Conservation (phyloP, 805 yeast species). For the Metschnikowia peoriensis region DNA sequence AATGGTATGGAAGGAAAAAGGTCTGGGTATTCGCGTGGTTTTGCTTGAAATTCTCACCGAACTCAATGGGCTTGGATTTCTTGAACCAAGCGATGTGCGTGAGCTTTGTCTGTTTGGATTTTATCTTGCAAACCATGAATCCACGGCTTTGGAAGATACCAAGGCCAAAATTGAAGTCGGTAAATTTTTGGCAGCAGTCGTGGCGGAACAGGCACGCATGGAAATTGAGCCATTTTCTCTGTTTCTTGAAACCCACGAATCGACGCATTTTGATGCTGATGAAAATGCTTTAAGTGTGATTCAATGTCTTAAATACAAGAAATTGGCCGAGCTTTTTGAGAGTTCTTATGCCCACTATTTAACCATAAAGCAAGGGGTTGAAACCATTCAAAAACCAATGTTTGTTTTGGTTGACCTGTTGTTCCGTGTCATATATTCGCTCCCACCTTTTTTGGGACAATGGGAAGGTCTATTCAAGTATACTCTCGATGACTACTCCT, state of each 20-base stretch:
- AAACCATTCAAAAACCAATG: not conserved
- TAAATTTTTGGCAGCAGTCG: slow-evolving; percentile 49
- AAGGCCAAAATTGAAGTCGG: slow-evolving; percentile 49
- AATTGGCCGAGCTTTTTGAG: slow-evolving; percentile 16
- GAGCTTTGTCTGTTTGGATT: slow-evolving; percentile 22
- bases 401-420: slow-evolving; percentile 15
- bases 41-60: slow-evolving; percentile 54
- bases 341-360: slow-evolving; percentile 12
- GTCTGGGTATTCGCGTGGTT: slow-evolving; percentile 50
- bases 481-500: slow-evolving; percentile 44
- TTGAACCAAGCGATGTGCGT: slow-evolving; percentile 55
- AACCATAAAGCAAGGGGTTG: not conserved
- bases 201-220: slow-evolving; percentile 37
- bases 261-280: slow-evolving; percentile 24
- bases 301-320: slow-evolving; percentile 23
- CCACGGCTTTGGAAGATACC: slow-evolving; percentile 8
- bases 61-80: slow-evolving; percentile 56
- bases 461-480: slow-evolving; percentile 43
- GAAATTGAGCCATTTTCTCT: slow-evolving; percentile 33
- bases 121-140: slow-evolving; percentile 10
- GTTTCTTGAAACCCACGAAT: slow-evolving; percentile 28
- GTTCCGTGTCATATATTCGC: slow-evolving; percentile 33
- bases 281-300: slow-evolving; percentile 20
- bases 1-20: slow-evolving; percentile 48
- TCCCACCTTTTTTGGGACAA: slow-evolving; percentile 29